Conservation (phyloP, 1,139 yeast genomes). For the Protomyces macrosporus region DNA sequence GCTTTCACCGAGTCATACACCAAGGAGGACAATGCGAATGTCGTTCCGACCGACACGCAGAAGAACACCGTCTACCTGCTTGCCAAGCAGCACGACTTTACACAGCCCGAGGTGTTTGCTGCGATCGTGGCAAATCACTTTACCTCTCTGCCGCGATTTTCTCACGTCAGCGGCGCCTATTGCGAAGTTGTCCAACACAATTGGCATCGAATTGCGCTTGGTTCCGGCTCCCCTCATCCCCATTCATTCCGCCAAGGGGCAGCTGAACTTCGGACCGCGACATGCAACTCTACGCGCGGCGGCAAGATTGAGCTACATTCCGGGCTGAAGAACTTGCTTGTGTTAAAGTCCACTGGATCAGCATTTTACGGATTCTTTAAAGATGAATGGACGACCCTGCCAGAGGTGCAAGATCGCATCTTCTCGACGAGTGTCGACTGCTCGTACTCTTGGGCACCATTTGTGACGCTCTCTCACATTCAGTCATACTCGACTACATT, state of each 20-base stretch:
- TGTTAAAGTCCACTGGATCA: conserved; percentile 88
- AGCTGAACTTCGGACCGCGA: conserved; percentile 64
- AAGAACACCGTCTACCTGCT: conserved; percentile 66
- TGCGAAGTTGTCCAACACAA: conserved; percentile 62
- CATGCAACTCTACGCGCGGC: conserved; percentile 48
- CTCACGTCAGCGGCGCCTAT: conserved; percentile 68
- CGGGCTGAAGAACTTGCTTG: conserved; percentile 75
- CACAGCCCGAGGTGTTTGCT: conserved; percentile 89
- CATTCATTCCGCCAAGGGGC: conserved; percentile 85
- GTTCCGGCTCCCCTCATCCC: conserved; percentile 63
- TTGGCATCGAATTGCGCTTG: conserved; percentile 70
- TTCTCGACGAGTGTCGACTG: conserved; percentile 83
- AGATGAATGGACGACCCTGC: conserved; percentile 82
- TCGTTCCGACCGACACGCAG: conserved; percentile 91
- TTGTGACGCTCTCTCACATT: conserved; percentile 51
- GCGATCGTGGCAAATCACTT: conserved; percentile 79
- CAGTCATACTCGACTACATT: conserved; percentile 38
- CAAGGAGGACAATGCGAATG: conserved; percentile 75
- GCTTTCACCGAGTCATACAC: conserved; percentile 75
- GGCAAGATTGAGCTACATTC: conserved; percentile 57
- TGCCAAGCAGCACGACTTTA: conserved; percentile 64
- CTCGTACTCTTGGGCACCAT: conserved; percentile 60
- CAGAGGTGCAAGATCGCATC: conserved; percentile 77
- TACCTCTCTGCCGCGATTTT: conserved; percentile 52
- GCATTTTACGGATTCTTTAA: conserved; percentile 81